phyloP scores from a whole-genome alignment of 2,329 filamentous ascomycete species.

The Xylariaceae sp. region DNA sequence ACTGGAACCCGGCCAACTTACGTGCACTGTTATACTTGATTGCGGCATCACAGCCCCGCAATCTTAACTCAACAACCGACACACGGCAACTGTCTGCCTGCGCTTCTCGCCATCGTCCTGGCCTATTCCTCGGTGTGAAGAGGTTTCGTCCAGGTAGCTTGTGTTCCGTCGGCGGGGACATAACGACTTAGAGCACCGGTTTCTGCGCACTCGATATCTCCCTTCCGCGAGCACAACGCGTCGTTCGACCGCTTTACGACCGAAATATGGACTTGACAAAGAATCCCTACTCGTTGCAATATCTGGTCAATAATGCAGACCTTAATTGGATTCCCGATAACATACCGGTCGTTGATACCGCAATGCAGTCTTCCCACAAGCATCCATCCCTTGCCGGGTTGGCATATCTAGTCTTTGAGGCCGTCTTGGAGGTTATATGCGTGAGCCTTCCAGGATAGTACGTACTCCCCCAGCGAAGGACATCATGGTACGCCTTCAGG shows the following conservation, averaged over 20 bases:
- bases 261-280: constrained; percentile 32
- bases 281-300: constrained; percentile 42
- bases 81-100: too few relatives aligned
- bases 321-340: constrained; percentile 33
- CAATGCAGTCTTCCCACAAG: constrained; percentile 42
- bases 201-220: neutral
- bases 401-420: constrained; percentile 83
- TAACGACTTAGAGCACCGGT: neutral
- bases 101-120: too few relatives aligned
- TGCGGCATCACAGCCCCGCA: neutral
- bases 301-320: constrained; percentile 37
- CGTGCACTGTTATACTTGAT: neutral
- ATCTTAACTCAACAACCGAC: neutral
- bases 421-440: constrained; percentile 57
- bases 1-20: neutral
- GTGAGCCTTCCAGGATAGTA: constrained; percentile 85
- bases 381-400: constrained; percentile 68
- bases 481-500: neutral
- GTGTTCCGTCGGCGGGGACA: neutral
- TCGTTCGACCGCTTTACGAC: neutral
- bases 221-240: neutral
- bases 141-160: neutral
- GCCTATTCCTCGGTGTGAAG: neutral
- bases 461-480: constrained; percentile 1
- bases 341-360: constrained; percentile 33